Evolutionary conservation across 1,284 basidiomycete genomes (phyloP), one percentile per base, ranked within the genome.

Genomic region (Microbotryomycetes sp.): DNA sequence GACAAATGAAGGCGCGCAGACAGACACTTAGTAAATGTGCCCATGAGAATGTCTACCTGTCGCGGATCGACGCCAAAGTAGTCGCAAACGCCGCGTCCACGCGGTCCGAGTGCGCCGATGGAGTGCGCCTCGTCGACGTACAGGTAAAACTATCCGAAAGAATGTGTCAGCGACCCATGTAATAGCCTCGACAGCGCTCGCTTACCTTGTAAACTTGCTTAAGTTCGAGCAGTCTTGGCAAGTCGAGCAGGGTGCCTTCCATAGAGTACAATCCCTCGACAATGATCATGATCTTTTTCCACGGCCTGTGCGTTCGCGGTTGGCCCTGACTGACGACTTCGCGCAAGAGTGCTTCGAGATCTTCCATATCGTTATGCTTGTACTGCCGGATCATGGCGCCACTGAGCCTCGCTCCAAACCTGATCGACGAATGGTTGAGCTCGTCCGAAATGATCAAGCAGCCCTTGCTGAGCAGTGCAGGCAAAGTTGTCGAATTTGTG

Each of bases 51-150:
- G 74, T 98, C 94, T 63, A 97, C 81, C 35, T 82, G 81, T 11
- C 81, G 80, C 3, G 93, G 91, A 71, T 90, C 80, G 64, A 97
- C 79, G 59, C 85, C 85, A 75, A 94, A 99, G 79, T 97, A 99
- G 75, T 99, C 93, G 62, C 86, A 86, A 4, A 98, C 89, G 67
- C 94, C 94, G 50, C 94, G 89, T 9, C 94, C 94, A 69, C 88
- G 83, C 7, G 92, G 90, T 35, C 94, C 94, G 45, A 98, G 81
- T 1, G 92, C 94, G 64, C 96, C 94, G 68, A 98, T 85, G 3
- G 94, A 97, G 75, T 99, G 94, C 0, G 94, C 94, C 78, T 99
- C 94, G 74, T 99, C 94, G 57, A 98, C 80, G 75, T 89, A 98
- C 49, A 98, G 78, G 77, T 93, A 91, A 79, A 98, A 98, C 91